These are phyloP conservation scores for Neurospora sp. DNA, from an alignment of 495 filamentous ascomycete genomes.

Conservation along the genomic window DNA sequence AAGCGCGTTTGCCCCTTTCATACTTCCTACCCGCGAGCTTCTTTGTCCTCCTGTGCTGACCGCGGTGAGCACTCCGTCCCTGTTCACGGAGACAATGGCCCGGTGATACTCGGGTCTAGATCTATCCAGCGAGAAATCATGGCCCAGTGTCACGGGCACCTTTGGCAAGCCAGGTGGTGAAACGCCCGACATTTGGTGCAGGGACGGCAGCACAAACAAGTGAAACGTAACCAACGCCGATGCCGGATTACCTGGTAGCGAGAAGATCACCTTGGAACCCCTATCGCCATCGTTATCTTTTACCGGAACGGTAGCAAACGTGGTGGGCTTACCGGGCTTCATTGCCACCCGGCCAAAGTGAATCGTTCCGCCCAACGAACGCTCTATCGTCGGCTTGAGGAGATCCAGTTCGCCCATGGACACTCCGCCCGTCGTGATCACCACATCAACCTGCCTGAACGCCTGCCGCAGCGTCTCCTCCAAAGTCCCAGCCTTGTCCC, in stretches of 20 bases:
- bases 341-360: constrained; percentile 95
- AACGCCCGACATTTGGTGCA: constrained; percentile 61
- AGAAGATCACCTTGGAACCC: constrained; percentile 67
- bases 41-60: constrained; percentile 82
- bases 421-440: constrained; percentile 90
- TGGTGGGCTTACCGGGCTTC: constrained; percentile 97
- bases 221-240: constrained; percentile 88
- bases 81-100: constrained; percentile 50
- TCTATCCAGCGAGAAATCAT: constrained; percentile 63
- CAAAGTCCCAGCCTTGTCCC: constrained; percentile 66
- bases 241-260: constrained; percentile 88
- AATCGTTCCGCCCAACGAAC: constrained; percentile 79
- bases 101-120: constrained; percentile 82
- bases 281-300: constrained; percentile 50
- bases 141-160: constrained; percentile 58
- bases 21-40: constrained; percentile 79
- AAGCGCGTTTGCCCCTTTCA: constrained; percentile 79
- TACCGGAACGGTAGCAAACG: constrained; percentile 78
- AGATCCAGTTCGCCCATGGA: constrained; percentile 98
- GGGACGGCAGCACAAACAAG: constrained; percentile 81
- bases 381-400: constrained; percentile 93
- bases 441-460: constrained; percentile 63
- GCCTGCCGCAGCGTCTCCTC: constrained; percentile 67
- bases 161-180: constrained; percentile 55
- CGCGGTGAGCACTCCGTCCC: constrained; percentile 57